Evolutionary conservation across 2,329 filamentous ascomycete genomes (phyloP), one percentile per base, ranked within the genome.

Genomic region (Aspergillus bombycis): DNA sequence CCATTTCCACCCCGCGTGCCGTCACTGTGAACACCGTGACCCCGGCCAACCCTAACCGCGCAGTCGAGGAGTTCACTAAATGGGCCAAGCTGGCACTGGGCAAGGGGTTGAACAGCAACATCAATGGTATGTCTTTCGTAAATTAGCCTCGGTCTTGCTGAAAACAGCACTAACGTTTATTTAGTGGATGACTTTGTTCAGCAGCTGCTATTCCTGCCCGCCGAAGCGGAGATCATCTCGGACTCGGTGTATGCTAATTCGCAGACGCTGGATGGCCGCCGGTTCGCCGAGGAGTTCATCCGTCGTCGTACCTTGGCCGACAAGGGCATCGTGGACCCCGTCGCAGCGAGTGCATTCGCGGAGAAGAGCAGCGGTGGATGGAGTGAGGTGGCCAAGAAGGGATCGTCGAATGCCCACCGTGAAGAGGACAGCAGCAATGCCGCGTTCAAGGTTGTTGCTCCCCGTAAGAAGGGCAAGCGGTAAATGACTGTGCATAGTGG

Each of bases 311-410:
- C 91, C 84, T 87, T 96, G 1, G 94, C 95, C 0, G 94, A 98
- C 70, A 95, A 94, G 82, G 95, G 95, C 45, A 86, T 97, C 46
- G 84, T 96, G 21, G 90, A 91, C 60, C 84, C 88, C 19, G 83
- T 86, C 55, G 84, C 80, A 57, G 80, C 81, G 41, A 85, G 81
- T 60, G 85, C 87, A 3, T 84, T 82, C 38, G 80, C 73, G 6
- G 81, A 83, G 67, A 82, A 80, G 68, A 82, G 80, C 30, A 81
- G 84, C 30, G 89, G 91, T 61, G 94, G 94, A 23, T 99, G 95
- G 95, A 97, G 86, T 71, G 95, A 98, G 80, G 95, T 99, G 58
- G 95, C 95, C 1, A 98, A 98, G 89, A 97, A 97, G 84, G 91
- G 91, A 28, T 82, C 80, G 57, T 74, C 71, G 56, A 81, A 82